Conservation (phyloP, 768 basidiomycete species). For the Lepiota venenata region DNA sequence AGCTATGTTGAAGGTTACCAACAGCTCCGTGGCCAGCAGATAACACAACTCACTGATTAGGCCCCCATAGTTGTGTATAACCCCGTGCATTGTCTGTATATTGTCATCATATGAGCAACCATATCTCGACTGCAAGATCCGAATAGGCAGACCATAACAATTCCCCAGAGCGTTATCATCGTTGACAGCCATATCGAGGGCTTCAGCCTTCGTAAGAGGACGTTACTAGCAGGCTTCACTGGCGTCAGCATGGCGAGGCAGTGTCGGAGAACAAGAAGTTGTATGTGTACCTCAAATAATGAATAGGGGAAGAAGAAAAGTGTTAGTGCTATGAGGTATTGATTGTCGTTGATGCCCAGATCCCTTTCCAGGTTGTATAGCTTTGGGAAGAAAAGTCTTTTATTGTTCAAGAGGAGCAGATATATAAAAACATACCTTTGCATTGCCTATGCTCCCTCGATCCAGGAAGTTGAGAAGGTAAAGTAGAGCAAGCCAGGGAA, state of each 20-base stretch:
- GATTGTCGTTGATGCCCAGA: constrained; percentile 55
- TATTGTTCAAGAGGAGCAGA: background rate
- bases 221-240: constrained; percentile 58
- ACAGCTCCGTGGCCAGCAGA: background rate
- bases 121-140: background rate
- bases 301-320: constrained; percentile 79
- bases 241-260: background rate
- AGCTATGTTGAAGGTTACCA: constrained; percentile 28
- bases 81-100: constrained; percentile 57
- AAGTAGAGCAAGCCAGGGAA: constrained; percentile 74
- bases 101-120: constrained; percentile 2
- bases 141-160: constrained; percentile 36
- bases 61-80: constrained; percentile 56
- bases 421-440: constrained; percentile 45
- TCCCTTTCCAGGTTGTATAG: constrained; percentile 57
- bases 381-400: constrained; percentile 26
- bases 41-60: constrained; percentile 45
- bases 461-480: constrained; percentile 75
- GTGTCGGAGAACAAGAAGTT: background rate
- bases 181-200: constrained; percentile 66
- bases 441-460: constrained; percentile 69
- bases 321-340: constrained; percentile 66
- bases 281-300: constrained; percentile 53
- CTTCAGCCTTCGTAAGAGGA: constrained; percentile 52
- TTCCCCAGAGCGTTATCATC: constrained; percentile 47